These are phyloP conservation scores for Diaporthe sp. DNA, from an alignment of 2,329 filamentous ascomycete genomes.

Conservation along the genomic window DNA sequence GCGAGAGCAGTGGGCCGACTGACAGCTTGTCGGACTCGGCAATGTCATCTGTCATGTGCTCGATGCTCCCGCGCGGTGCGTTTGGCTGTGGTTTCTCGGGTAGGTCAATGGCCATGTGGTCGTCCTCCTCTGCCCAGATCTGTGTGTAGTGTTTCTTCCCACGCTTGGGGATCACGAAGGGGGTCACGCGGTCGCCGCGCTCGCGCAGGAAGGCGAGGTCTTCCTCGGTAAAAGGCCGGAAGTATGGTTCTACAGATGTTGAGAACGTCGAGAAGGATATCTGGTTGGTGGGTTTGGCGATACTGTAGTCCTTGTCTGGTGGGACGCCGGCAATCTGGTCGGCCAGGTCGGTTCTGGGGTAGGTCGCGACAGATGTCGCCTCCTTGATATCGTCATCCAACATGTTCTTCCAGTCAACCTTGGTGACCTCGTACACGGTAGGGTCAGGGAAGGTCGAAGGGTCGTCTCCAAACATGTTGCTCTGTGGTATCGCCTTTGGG, in stretches of 20 bases:
- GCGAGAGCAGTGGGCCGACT: conserved; percentile 84
- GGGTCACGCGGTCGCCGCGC: conserved; percentile 82
- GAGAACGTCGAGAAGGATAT: conserved; percentile 94
- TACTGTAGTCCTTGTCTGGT: conserved; percentile 96
- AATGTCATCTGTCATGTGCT: conserved; percentile 87
- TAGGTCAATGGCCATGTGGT: conserved; percentile 78
- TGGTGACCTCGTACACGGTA: conserved; percentile 91
- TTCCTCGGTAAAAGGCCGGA: conserved; percentile 89
- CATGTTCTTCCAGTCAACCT: conserved; percentile 76
- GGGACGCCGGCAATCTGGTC: conserved; percentile 89
- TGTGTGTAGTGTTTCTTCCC: conserved; percentile 89
- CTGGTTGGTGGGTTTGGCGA: conserved; percentile 91
- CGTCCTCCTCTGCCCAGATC: conserved; percentile 94
- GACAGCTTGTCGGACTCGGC: conserved; percentile 91
- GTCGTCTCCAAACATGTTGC: conserved; percentile 91
- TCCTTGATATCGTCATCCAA: conserved; percentile 85
- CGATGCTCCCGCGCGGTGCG: conserved; percentile 85
- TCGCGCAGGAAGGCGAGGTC: conserved; percentile 94
- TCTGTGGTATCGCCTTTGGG: conserved; percentile 75
- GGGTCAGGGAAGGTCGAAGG: conserved; percentile 92
- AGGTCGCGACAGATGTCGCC: conserved; percentile 88
- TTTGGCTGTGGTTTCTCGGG: conserved; percentile 80
- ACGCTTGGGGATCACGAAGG: conserved; percentile 87
- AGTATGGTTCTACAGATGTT: conserved; percentile 92
- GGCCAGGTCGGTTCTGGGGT: conserved; percentile 82